A percentile compares a stretch with the other conserved stretches of the same genome.
Conservation (phyloP, 139 green algal genomes). For the Micromonas commoda region DNA sequence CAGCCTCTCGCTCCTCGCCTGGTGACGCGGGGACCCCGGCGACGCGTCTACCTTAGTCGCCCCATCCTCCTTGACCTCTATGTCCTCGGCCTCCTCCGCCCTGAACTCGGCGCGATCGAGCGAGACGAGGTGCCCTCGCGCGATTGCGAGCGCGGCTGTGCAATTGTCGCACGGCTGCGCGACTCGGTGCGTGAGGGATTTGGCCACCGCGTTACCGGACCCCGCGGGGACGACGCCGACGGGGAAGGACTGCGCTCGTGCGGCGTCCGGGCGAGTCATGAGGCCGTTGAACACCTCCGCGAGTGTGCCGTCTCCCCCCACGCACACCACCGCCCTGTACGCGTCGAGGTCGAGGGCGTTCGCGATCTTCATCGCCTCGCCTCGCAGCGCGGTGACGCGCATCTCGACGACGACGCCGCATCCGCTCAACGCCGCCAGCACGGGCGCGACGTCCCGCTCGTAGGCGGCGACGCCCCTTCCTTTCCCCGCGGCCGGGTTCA, state of each 20-base stretch:
- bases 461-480: background rate
- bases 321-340: background rate
- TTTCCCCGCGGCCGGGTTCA: conserved; percentile 13
- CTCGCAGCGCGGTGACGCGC: background rate
- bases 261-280: background rate
- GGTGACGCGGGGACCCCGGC: background rate
- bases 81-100: background rate
- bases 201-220: background rate
- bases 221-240: conserved; percentile 1
- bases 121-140: background rate
- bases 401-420: background rate
- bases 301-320: conserved; percentile 9
- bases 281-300: conserved; percentile 4
- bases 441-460: background rate
- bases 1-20: background rate
- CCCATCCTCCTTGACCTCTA: background rate
- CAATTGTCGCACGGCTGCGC: background rate
- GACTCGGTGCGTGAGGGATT: background rate
- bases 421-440: background rate
- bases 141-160: background rate
- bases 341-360: background rate
- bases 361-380: background rate
- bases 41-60: background rate
- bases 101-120: conserved; percentile 1
- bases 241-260: background rate